Evolutionary conservation across 257 asterid species (phyloP).

Genomic region (Gentiana dahurica): DNA sequence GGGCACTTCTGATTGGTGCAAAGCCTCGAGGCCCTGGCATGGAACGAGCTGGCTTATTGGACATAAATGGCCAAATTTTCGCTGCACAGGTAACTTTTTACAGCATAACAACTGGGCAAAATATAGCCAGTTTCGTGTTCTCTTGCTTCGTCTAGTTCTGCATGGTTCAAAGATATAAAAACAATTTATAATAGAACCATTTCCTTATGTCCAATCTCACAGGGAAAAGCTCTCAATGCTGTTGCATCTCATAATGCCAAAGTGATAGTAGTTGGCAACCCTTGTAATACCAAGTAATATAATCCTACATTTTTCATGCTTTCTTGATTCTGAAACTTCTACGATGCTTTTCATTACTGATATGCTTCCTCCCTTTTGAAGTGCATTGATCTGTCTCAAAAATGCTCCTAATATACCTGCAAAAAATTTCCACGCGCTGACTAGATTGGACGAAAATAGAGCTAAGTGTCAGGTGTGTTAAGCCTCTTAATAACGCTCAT

Average conservation of each 20-base stretch:
- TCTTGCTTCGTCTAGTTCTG: neutral
- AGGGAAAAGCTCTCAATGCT: constrained; percentile 98
- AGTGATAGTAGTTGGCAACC: constrained; percentile 93
- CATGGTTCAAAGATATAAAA: neutral
- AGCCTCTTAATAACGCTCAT: neutral
- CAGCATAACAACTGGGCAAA: neutral
- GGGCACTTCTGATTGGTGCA: constrained; percentile 99
- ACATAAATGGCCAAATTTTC: constrained; percentile 85
- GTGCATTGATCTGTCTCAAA: constrained; percentile 96
- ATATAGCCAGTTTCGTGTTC: neutral
- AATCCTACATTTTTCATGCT: neutral
- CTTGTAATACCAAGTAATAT: constrained; percentile 90
- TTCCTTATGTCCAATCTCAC: constrained; percentile 6
- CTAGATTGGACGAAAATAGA: constrained; percentile 94
- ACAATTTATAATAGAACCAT: neutral
- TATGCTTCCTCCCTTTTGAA: constrained; percentile 28
- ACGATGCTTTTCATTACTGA: constrained; percentile 18
- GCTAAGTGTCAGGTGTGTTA: constrained; percentile 87
- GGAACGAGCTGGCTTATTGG: constrained; percentile 86
- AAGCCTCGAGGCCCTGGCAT: constrained; percentile 99
- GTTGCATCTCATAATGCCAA: constrained; percentile 89
- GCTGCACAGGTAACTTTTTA: constrained; percentile 57
- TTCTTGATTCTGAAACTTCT: constrained; percentile 1
- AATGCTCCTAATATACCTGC: constrained; percentile 95
- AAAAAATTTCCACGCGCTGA: constrained; percentile 87